Percentiles rank a stretch among this genome's conserved stretches.
These are phyloP conservation scores for Diaporthe longicolla DNA, from an alignment of 2,329 filamentous ascomycete genomes.

Conservation along the genomic window DNA sequence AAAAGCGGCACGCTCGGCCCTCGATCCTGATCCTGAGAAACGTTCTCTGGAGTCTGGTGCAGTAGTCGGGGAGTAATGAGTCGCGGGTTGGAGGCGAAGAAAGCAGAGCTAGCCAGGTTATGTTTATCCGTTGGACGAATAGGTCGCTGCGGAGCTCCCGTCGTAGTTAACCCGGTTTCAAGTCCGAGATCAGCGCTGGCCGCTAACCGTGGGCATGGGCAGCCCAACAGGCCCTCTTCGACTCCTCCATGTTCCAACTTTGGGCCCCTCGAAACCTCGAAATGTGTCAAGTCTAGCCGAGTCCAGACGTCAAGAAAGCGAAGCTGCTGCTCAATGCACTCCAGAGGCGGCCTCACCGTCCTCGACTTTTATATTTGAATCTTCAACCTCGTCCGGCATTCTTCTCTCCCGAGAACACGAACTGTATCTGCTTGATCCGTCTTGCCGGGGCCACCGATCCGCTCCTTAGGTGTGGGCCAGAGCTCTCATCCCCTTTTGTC, in stretches of 20 bases:
- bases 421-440: constrained; percentile 24
- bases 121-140: constrained; percentile 31
- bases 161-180: constrained; percentile 37
- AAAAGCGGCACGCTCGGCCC: constrained; percentile 22
- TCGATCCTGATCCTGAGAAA: background rate
- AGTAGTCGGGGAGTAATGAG: constrained; percentile 20
- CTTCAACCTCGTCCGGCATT: constrained; percentile 32
- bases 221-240: constrained; percentile 16
- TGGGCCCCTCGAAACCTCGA: constrained; percentile 28
- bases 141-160: constrained; percentile 7
- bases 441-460: constrained; percentile 24
- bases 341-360: constrained; percentile 17
- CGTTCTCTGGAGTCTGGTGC: constrained; percentile 8
- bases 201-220: constrained; percentile 16
- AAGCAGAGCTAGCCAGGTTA: constrained; percentile 28
- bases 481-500: background rate
- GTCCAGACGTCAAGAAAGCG: constrained; percentile 24
- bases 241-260: constrained; percentile 12
- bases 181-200: constrained; percentile 19
- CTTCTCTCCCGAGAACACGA: constrained; percentile 13
- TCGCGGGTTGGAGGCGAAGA: constrained; percentile 14
- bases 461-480: constrained; percentile 20
- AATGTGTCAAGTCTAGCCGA: constrained; percentile 40
- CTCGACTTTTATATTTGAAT: constrained; percentile 35
- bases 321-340: constrained; percentile 23